Evolutionary conservation across 2,329 filamentous ascomycete species (phyloP).

Genomic region (Pseudogymnoascus sp.): DNA sequence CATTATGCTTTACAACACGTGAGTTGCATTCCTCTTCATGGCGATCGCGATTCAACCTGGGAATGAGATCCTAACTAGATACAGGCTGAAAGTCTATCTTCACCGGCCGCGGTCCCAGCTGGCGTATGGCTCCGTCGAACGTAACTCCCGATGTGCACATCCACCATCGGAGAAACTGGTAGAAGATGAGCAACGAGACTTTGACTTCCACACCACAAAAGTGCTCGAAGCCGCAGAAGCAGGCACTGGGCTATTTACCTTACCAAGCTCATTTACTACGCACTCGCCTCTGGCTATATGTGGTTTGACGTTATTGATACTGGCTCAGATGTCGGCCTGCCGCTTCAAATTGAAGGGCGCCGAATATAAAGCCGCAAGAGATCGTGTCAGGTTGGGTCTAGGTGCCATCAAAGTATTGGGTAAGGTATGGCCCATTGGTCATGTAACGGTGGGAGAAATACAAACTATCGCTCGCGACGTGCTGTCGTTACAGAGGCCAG

Average conservation of each 20-base stretch:
- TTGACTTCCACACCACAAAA: slow-evolving; percentile 3
- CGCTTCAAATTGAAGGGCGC: slow-evolving; percentile 2
- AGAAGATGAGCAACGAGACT: background rate
- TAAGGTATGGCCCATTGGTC: background rate
- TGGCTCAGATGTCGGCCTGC: background rate
- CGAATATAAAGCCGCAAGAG: background rate
- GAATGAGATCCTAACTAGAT: background rate
- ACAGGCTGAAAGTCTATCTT: slow-evolving; percentile 19
- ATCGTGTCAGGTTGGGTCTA: slow-evolving; percentile 2
- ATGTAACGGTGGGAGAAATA: background rate
- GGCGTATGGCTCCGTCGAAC: slow-evolving; percentile 18
- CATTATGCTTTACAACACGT: slow-evolving; percentile 31
- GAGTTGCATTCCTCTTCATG: slow-evolving; percentile 16
- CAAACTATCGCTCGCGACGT: background rate
- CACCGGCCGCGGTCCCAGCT: slow-evolving; percentile 23
- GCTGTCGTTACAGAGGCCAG: background rate
- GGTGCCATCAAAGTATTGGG: background rate
- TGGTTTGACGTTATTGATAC: background rate
- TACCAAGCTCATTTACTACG: background rate
- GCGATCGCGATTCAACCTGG: background rate
- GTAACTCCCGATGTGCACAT: slow-evolving; percentile 17
- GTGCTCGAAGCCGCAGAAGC: slow-evolving; percentile 1
- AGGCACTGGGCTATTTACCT: background rate
- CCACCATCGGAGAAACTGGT: slow-evolving; percentile 10
- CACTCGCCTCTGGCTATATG: slow-evolving; percentile 1